Base-by-base conservation (phyloP, 2,329 filamentous ascomycete species). In the Botrytis galanthina region DNA sequence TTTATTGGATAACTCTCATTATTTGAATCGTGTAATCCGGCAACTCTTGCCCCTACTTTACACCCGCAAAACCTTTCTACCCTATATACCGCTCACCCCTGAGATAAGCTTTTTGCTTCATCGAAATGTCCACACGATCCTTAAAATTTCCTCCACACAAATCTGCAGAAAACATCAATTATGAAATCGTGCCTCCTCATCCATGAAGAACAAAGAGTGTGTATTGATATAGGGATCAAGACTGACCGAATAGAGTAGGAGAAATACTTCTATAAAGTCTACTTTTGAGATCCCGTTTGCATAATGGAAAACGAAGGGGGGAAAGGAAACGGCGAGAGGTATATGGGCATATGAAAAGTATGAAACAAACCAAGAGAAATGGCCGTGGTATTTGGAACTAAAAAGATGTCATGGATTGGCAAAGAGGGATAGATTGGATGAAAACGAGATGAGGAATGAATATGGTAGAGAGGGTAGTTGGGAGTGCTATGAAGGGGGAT, bases 241-340 rank as follows among this genome's bases (percentile, higher is more conserved):
- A 59, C 66, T 69, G 66, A 69, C 66, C 66, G 66, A 69, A 69
- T 44, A 69, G 51, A 69, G 66, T 69, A 29, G 66, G 35, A 69
- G 66, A 69, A 69, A 69, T 69, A 57, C 66, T 69, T 69, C 66
- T 42, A 69, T 44, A 69, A 69, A 32, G 66, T 69, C 66, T 69
- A 69, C 66, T 69, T 69, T 69, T 59, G 51, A 69, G 66, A 69
- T 69, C 66, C 66, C 66, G n/a, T 57, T 57, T 57, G 35, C 2
- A n/a, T 61, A 10, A 37, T 61, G 20, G 12, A 37, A 26, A 39
- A 10, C 20, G 35, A 29, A 18, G 51, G 32, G 26, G 7, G 1
- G 3, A 22, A 16, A 42, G 4, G 4, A 7, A 26, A 16, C 4
- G 22, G 8, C 16, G 63, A 8, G 3, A 37, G 29, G n/a, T 4